A percentile compares a stretch with the other conserved stretches of the same genome.
phyloP scores from a whole-genome alignment of 768 basidiomycete species.

The Coprinopsis sp. region DNA sequence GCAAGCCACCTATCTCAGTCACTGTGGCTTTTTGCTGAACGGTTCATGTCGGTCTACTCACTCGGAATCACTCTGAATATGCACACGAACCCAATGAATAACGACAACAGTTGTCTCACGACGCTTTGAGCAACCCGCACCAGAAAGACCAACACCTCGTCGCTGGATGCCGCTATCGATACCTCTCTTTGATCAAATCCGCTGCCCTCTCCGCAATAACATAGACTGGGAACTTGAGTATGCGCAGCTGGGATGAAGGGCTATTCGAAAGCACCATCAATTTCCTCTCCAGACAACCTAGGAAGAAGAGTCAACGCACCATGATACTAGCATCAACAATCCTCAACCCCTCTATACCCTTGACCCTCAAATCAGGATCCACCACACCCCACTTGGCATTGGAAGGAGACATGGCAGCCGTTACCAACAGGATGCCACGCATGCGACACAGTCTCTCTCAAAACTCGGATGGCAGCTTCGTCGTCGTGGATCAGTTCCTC shows the following conservation, averaged over 20 bases:
- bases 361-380: constrained; percentile 33
- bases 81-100: too few relatives aligned
- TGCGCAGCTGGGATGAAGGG: constrained; percentile 14
- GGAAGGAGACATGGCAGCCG: constrained; percentile 27
- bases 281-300: neutral
- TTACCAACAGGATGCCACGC: constrained; percentile 30
- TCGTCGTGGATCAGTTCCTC: constrained; percentile 10
- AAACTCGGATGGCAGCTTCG: constrained; percentile 9
- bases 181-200: constrained; percentile 10
- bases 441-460: constrained; percentile 18
- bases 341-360: constrained; percentile 29
- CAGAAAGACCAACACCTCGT: too few relatives aligned
- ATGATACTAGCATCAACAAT: constrained; percentile 36
- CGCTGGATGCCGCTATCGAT: too few relatives aligned
- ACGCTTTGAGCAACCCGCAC: too few relatives aligned
- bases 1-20: too few relatives aligned
- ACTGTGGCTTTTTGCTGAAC: too few relatives aligned
- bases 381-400: constrained; percentile 29
- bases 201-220: constrained; percentile 14
- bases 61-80: too few relatives aligned
- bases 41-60: too few relatives aligned
- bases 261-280: neutral
- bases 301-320: constrained; percentile 16
- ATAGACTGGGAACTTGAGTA: constrained; percentile 12
- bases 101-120: too few relatives aligned